Conservation (phyloP, 257 asterid genomes). For the Linaria vulgaris region DNA sequence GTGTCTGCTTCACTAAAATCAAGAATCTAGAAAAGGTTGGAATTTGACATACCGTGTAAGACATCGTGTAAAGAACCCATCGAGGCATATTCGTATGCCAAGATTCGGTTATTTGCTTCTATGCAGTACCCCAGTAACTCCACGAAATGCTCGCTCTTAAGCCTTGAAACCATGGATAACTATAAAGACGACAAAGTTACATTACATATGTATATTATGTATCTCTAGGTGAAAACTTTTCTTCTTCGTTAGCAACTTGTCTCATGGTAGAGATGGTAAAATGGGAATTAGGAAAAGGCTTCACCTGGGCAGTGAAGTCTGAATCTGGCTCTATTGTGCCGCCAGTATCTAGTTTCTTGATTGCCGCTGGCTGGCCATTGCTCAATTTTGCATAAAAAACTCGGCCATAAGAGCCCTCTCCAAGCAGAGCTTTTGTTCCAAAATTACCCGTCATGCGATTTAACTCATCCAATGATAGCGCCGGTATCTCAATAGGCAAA, state of each 20-base stretch:
- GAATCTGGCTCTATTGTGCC: slow-evolving; percentile 59
- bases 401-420: slow-evolving; percentile 84
- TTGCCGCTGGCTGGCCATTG: slow-evolving; percentile 57
- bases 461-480: slow-evolving; percentile 54
- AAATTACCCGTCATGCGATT: slow-evolving; percentile 57
- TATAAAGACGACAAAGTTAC: slow-evolving; percentile 32
- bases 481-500: slow-evolving; percentile 78
- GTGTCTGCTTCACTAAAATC: not conserved
- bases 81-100: slow-evolving; percentile 72
- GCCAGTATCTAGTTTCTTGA: slow-evolving; percentile 69
- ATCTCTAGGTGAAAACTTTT: not conserved
- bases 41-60: slow-evolving; percentile 56
- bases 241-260: not conserved
- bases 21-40: not conserved
- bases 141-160: slow-evolving; percentile 68
- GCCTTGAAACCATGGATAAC: slow-evolving; percentile 83
- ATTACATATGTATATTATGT: too few species aligned
- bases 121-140: slow-evolving; percentile 75
- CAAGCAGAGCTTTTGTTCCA: slow-evolving; percentile 57
- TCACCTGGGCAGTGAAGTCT: slow-evolving; percentile 67
- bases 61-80: slow-evolving; percentile 87
- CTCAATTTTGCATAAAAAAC: slow-evolving; percentile 57
- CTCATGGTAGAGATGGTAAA: not conserved
- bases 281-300: not conserved
- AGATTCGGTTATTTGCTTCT: slow-evolving; percentile 57